Evolutionary conservation across 2,329 filamentous ascomycete species (phyloP), one percentile per base, ranked within the genome.

Genomic region (Aspergillus sp.): DNA sequence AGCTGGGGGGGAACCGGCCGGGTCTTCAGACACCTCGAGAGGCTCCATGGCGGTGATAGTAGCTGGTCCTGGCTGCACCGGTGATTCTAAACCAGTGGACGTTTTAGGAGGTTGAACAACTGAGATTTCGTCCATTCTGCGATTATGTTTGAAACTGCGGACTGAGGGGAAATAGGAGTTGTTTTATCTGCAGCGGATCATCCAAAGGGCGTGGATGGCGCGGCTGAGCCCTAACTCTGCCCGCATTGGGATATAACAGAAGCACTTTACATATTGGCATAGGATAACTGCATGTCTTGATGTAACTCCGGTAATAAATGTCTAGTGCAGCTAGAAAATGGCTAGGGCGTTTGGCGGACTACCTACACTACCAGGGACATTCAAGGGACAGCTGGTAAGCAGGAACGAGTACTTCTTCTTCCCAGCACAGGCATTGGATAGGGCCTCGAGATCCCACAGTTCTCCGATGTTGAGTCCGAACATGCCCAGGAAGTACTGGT

Each of bases 401-500:
- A 81, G 70, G 62, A 81, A 81, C 1, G 67, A 72, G 65, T 75
- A 80, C 45, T n/a, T 66, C 60, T 60, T 71, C 58, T 60, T 67
- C 70, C 57, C 65, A 60, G 56, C 77, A 79, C 20, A 72, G 63
- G 58, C 75, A 67, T 1, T 69, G 68, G 44, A 47, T 56, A 81
- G 58, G 1, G 59, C 68, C 54, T 80, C 74, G 13, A 80, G 60
- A 64, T 77, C 74, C 73, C 77, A 80, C 36, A 80, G 64, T 57
- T 80, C 78, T 2, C 78, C 78, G 50, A 81, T 77, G 2, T 72
- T 71, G 69, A 77, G 73, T 0, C 78, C 78, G 26, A 76, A 77
- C 41, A 78, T 56, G 26, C 68, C 64, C 15, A 80, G 63, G 50
- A 76, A 73, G 63, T 70, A 75, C 63, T 76, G 73, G 55, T 80